A percentile compares a stretch with the other conserved stretches of the same genome.
These are phyloP conservation scores for Sphaerulina populicola DNA, from an alignment of 2,329 filamentous ascomycete genomes.

Conservation along the genomic window DNA sequence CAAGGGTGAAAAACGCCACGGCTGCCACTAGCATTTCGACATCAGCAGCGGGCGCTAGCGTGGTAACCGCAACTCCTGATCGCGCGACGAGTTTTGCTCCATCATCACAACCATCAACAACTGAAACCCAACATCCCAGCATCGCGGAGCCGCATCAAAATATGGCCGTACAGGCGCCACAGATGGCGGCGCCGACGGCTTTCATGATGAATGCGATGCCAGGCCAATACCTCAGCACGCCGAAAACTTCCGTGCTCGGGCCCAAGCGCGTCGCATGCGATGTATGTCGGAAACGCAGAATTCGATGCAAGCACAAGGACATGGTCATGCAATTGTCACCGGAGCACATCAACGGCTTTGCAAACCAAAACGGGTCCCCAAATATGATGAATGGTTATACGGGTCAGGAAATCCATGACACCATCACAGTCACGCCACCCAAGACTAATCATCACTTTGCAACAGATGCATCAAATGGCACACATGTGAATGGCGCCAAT, in stretches of 20 bases:
- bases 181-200: conserved; percentile 19
- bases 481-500: conserved; percentile 8
- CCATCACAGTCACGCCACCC: conserved; percentile 23
- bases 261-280: conserved; percentile 56
- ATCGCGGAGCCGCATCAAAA: conserved; percentile 25
- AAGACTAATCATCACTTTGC: conserved; percentile 19
- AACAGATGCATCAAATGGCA: conserved; percentile 9
- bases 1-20: conserved; percentile 31
- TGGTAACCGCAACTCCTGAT: conserved; percentile 18
- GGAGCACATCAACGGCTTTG: conserved; percentile 9
- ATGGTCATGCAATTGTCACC: conserved; percentile 34
- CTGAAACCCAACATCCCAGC: conserved; percentile 3
- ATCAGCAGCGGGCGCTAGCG: conserved; percentile 17
- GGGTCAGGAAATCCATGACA: conserved; percentile 22
- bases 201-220: conserved; percentile 26
- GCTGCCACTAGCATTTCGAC: conserved; percentile 14
- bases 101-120: conserved; percentile 20
- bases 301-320: conserved; percentile 57
- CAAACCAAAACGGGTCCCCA: conserved; percentile 13
- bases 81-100: conserved; percentile 20
- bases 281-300: conserved; percentile 53
- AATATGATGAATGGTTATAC: conserved; percentile 3
- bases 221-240: conserved; percentile 39
- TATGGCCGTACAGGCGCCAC: conserved; percentile 16
- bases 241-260: conserved; percentile 51